Base-by-base conservation (phyloP, 441 rosid genomes). In the Viola pubescens region DNA sequence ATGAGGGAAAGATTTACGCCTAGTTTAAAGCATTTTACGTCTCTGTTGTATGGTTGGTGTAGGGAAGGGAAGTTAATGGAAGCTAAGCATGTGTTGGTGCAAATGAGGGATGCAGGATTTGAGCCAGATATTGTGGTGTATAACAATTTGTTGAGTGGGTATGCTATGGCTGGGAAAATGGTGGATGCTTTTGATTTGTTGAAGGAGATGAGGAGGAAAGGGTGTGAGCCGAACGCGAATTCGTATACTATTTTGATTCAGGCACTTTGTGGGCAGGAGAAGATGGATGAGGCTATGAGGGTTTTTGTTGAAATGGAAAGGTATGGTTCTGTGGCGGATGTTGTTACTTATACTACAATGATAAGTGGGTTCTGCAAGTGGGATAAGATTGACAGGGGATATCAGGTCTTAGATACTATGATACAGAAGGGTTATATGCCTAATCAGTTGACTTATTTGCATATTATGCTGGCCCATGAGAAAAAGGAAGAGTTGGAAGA, bases 31-130 rank as follows among this genome's bases (percentile, higher is more conserved):
- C 84, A 81, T 71, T 88, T 88, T 38, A 91, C 98, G 7, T 82
- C 81, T 6, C 72, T 91, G 81, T 68, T 91, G 70, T 80, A 91
- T 64, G 98, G 96, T 71, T 88, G 98, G 98, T 91, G 98, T 60
- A 78, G 76, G 48, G 90, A 88, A 77, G 94, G 96, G 67, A 85
- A 83, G 83, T 64, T 88, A 54, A 54, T 84, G 68, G 96, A 91
- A 80, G 96, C 96, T 60, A 88, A 73, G 60, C 67, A 79, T 73
- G 83, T 86, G 53, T 68, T 91, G 81, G 85, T 83, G 41, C 96
- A 86, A 78, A 88, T 91, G 85, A 89, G 76, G 62, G 96, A 82
- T 62, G 85, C 87, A 0, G 89, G 88, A 19, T 64, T 84, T 54
- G 91, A 84, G 69, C 89, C 91, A 0, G 98, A 91, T 71, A 67